Percentiles rank a stretch among this genome's conserved stretches.
phyloP scores from a whole-genome alignment of 805 yeast species.

The Kodamaea kakaduensis region DNA sequence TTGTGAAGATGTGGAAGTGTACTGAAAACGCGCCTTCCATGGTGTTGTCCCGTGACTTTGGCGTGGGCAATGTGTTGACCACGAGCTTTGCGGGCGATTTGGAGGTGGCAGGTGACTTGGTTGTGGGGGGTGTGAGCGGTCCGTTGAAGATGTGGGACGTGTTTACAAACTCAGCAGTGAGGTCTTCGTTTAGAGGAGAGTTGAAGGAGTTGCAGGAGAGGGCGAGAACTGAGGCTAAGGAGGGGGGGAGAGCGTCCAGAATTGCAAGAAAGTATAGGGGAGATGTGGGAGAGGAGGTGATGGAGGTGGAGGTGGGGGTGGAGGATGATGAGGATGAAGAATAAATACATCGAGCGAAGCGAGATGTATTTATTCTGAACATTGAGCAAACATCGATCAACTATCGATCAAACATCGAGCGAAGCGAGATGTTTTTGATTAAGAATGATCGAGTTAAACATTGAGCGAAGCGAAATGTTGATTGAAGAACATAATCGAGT shows the following conservation, averaged over 20 bases:
- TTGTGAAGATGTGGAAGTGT: constrained; percentile 79
- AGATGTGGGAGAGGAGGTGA: constrained; percentile 49
- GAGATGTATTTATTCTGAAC: too few species aligned
- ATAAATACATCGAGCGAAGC: too few species aligned
- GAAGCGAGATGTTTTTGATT: not conserved
- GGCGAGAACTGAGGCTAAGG: constrained; percentile 57
- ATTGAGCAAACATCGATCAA: too few species aligned
- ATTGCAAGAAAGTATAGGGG: constrained; percentile 65
- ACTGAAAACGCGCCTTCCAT: constrained; percentile 62
- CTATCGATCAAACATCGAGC: too few species aligned
- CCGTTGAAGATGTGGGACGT: constrained; percentile 91
- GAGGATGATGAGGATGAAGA: constrained; percentile 53
- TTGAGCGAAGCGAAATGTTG: not conserved
- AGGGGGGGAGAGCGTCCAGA: constrained; percentile 61
- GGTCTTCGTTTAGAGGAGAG: constrained; percentile 61
- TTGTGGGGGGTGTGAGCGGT: constrained; percentile 82
- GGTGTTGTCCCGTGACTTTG: constrained; percentile 88
- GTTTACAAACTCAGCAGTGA: constrained; percentile 74
- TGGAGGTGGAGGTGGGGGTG: constrained; percentile 61
- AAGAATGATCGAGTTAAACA: not conserved
- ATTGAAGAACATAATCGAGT: not conserved
- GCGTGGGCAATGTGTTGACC: constrained; percentile 86
- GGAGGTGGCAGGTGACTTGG: constrained; percentile 79
- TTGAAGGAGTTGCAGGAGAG: constrained; percentile 48
- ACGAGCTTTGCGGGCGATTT: constrained; percentile 81